Evolutionary conservation across 768 basidiomycete genomes (phyloP), one percentile per base, ranked within the genome.

Genomic region (Lactifluus volemus): DNA sequence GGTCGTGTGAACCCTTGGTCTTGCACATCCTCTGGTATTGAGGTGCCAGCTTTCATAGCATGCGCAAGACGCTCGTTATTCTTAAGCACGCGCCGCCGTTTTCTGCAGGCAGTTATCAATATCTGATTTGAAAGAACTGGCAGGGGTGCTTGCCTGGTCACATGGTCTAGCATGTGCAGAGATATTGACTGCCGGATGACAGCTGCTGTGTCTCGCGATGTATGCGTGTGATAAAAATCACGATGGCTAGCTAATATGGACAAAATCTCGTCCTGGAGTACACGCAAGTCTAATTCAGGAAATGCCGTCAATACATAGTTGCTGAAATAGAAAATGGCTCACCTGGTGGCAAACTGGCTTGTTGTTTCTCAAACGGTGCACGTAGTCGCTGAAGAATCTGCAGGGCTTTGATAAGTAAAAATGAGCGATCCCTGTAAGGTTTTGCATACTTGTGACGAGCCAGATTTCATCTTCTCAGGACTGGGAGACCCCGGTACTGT

Each of bases 1-100:
- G 97, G 96, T 5, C 97, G 89, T 7, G 95, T 97, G 74, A 98
- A 98, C 30, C 96, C 96, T 79, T 98, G 97, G 70, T 99, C 97
- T 74, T 92, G 91, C 14, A 90, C 80, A 62, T 91, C 84, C 72
- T 86, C 84, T 2, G 85, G 85, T 2, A 81, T 78, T 25, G 83
- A 76, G 7, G 75, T 73, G 41, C 79, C 75, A 1, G 79, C 70
- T 71, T 89, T 86, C 10, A 79, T 73, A 10, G 85, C 83, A 64
- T 85, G 82, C 0, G 89, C 79, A n/a, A 98, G 78, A 44, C 88
- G 89, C 65, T 96, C 92, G 68, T 98, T 98, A 73, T 95, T 98
- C 73, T 95, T 95, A 2, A 98, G 77, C 38, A 99, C 81, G 9
- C 84, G 82, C 17, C 89, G 85, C 21, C 96, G 91, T 67, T 95